Evolutionary conservation across 1,139 yeast species (phyloP).

Genomic region (Kurtzmaniella quercitrusa): DNA sequence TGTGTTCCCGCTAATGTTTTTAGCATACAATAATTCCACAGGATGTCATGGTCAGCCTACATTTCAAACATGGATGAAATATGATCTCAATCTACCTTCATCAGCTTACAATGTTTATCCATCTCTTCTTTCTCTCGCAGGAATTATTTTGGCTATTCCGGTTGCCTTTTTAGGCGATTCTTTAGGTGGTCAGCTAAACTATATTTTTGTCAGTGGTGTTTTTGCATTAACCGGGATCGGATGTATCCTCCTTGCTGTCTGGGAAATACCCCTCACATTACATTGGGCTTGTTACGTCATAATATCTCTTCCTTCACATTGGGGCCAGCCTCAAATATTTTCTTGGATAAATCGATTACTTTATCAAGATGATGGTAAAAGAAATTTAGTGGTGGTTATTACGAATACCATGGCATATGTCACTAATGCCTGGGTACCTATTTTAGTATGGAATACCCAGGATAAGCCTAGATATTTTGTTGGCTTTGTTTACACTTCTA

Average conservation of each 20-base stretch:
- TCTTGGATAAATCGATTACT: slow-evolving; percentile 52
- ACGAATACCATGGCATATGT: slow-evolving; percentile 53
- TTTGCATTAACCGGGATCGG: slow-evolving; percentile 37
- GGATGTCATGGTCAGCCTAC: slow-evolving; percentile 44
- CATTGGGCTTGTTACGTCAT: slow-evolving; percentile 49
- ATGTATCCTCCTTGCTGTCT: slow-evolving; percentile 37
- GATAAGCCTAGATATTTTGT: slow-evolving; percentile 44
- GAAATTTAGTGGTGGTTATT: slow-evolving; percentile 46
- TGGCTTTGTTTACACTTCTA: slow-evolving; percentile 50
- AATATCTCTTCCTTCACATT: slow-evolving; percentile 42
- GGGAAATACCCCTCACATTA: slow-evolving; percentile 45
- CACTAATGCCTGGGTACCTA: slow-evolving; percentile 44
- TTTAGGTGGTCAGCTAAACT: slow-evolving; percentile 39
- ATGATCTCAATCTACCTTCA: slow-evolving; percentile 33
- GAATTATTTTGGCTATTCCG: slow-evolving; percentile 36
- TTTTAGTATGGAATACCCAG: slow-evolving; percentile 46
- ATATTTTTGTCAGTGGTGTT: slow-evolving; percentile 29
- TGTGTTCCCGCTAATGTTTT: slow-evolving; percentile 44
- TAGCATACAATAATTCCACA: slow-evolving; percentile 47
- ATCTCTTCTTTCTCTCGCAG: slow-evolving; percentile 39
- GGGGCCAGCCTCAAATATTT: slow-evolving; percentile 45
- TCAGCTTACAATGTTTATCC: slow-evolving; percentile 46
- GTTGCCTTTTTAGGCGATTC: slow-evolving; percentile 42
- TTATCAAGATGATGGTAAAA: slow-evolving; percentile 43
- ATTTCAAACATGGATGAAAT: slow-evolving; percentile 52